Percentiles rank a stretch among this genome's conserved stretches.
Evolutionary conservation across 495 filamentous ascomycete genomes (phyloP).

Genomic region (Penicillium pulvis): DNA sequence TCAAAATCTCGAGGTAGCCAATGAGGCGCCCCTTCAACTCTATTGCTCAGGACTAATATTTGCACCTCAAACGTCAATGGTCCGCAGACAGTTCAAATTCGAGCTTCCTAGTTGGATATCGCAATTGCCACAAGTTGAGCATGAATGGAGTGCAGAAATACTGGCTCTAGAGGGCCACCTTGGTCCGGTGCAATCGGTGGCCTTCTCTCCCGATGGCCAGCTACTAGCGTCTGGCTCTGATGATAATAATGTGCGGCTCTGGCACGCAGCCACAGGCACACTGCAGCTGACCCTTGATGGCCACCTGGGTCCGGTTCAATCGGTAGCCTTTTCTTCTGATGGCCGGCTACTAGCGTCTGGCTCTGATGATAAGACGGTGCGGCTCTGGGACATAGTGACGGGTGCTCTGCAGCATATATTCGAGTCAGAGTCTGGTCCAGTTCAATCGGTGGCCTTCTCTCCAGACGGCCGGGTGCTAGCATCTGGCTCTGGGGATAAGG

Average conservation of each 20-base stretch:
- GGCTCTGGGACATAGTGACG: background rate
- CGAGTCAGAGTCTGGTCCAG: no score
- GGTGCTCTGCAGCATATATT: no score
- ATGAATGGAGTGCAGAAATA: background rate
- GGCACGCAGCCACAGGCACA: no score
- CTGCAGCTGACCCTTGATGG: no score
- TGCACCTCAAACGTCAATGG: slow-evolving; percentile 28
- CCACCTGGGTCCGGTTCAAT: no score
- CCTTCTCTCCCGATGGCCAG: no score
- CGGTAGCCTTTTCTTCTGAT: no score
- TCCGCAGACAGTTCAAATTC: slow-evolving; percentile 17
- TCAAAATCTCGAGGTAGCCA: slow-evolving; percentile 29
- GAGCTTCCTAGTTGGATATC: slow-evolving; percentile 5
- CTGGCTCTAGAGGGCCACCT: background rate
- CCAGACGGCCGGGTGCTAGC: no score
- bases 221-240: no score
- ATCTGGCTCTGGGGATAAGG: no score
- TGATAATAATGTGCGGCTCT: no score
- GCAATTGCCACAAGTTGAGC: background rate
- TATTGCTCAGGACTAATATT: slow-evolving; percentile 35
- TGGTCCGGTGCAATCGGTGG: background rate
- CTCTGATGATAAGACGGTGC: background rate
- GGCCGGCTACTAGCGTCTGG: background rate
- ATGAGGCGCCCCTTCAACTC: slow-evolving; percentile 24
- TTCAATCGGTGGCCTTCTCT: no score